A percentile compares a stretch with the other conserved stretches of the same genome.
Conservation (phyloP, 2,329 filamentous ascomycete genomes). For the Zymoseptoria pseudotritici region DNA sequence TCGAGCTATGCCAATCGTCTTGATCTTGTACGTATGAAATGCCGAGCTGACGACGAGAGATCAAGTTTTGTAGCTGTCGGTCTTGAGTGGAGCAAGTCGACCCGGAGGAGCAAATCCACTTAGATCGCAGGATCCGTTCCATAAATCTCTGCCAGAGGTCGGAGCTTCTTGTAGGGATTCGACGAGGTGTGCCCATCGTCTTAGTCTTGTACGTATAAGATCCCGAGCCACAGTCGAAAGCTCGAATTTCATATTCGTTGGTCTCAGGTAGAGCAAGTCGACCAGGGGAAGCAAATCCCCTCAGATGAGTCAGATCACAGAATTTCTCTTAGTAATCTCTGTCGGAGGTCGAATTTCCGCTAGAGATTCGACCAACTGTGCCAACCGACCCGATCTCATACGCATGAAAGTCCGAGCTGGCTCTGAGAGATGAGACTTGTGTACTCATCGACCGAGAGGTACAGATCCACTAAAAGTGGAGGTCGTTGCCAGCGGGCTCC, state of each 20-base stretch:
- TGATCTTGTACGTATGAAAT: not conserved
- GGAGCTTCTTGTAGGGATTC: no score
- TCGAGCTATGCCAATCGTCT: not conserved
- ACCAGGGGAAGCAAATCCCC: not conserved
- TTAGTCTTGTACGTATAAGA: not conserved
- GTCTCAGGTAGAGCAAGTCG: not conserved
- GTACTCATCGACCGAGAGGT: not conserved
- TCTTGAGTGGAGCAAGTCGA: not conserved
- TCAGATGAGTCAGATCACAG: not conserved
- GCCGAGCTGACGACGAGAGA: not conserved
- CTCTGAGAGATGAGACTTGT: no score
- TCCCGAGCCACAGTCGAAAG: not conserved
- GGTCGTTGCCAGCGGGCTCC: no score
- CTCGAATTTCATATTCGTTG: not conserved
- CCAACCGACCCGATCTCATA: not conserved
- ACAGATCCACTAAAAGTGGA: no score
- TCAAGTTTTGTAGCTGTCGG: not conserved
- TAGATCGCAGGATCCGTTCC: not conserved
- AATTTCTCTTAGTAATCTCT: not conserved
- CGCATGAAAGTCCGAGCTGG: not conserved
- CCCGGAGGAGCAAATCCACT: not conserved
- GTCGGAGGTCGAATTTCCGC: not conserved
- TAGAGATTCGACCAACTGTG: not conserved
- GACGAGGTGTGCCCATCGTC: not conserved
- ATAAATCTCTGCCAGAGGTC: no score